Conservation (phyloP, 768 basidiomycete species). For the Amanita molliuscula region DNA sequence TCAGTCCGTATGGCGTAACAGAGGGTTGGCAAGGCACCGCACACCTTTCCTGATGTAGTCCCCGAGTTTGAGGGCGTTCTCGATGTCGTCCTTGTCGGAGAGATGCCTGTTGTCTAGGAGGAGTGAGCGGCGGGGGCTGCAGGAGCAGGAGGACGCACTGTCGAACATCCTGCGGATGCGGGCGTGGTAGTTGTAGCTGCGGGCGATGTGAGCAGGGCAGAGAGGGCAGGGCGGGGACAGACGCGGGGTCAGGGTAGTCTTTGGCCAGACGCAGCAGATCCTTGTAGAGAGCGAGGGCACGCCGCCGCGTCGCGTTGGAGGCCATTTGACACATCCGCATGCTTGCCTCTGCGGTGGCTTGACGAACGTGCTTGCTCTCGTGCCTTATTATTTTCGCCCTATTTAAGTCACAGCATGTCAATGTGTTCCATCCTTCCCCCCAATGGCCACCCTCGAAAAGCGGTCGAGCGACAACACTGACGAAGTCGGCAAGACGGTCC, state of each 20-base stretch:
- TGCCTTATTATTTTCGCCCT: neutral
- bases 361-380: conserved; percentile 2
- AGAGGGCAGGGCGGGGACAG: conserved; percentile 18
- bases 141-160: conserved; percentile 32
- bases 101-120: conserved; percentile 54
- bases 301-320: conserved; percentile 38
- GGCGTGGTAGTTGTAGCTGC: conserved; percentile 70
- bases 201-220: neutral
- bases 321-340: neutral
- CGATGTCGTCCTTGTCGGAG: conserved; percentile 60
- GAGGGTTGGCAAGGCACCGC: neutral
- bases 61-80: conserved; percentile 61
- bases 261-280: conserved; percentile 72
- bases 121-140: neutral
- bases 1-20: neutral
- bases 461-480: conserved; percentile 23
- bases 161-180: conserved; percentile 65
- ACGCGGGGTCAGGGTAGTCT: conserved; percentile 80
- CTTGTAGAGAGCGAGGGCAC: conserved; percentile 70
- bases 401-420: neutral
- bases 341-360: conserved; percentile 6
- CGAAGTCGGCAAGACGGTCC: conserved; percentile 9
- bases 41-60: conserved; percentile 83
- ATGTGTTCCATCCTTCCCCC: neutral
- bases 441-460: conserved; percentile 29